A percentile compares a stretch with the other conserved stretches of the same genome.
Conservation (phyloP, 2,329 filamentous ascomycete genomes). For the Fusarium sp. region DNA sequence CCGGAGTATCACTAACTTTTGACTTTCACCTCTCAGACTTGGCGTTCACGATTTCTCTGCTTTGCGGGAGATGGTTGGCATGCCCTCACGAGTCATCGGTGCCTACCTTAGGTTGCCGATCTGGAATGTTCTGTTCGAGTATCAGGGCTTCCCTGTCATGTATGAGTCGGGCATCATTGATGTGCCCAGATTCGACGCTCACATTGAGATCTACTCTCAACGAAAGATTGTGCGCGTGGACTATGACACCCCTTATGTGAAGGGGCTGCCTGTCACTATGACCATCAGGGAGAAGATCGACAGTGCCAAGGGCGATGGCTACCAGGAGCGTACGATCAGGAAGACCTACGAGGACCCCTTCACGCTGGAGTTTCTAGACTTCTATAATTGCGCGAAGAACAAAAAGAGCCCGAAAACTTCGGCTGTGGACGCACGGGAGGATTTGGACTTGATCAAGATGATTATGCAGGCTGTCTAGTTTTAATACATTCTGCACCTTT, state of each 20-base stretch:
- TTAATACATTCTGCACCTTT: not conserved
- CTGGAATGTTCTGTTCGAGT: constrained; percentile 43
- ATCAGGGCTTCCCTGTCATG: constrained; percentile 61
- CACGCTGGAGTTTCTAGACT: constrained; percentile 52
- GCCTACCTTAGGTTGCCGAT: constrained; percentile 23
- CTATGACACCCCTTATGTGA: constrained; percentile 70
- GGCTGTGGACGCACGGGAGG: constrained; percentile 48
- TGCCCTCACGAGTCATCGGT: constrained; percentile 26
- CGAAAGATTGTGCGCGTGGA: constrained; percentile 66
- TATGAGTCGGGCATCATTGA: constrained; percentile 70
- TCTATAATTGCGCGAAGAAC: constrained; percentile 37
- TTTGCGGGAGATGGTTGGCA: constrained; percentile 29
- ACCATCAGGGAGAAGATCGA: constrained; percentile 57
- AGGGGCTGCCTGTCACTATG: constrained; percentile 65
- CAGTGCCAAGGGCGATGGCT: constrained; percentile 49
- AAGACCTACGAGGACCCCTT: constrained; percentile 60
- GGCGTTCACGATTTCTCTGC: constrained; percentile 15
- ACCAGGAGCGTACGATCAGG: constrained; percentile 46
- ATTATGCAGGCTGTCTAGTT: constrained; percentile 24
- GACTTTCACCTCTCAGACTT: not conserved
- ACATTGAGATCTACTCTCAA: constrained; percentile 65
- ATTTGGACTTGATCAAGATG: constrained; percentile 29
- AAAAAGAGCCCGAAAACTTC: constrained; percentile 52
- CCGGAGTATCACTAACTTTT: constrained; percentile 1
- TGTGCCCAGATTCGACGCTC: constrained; percentile 66